These are phyloP conservation scores for Wallacemonas sp. DNA, from an alignment of 208 protist genomes.

Conservation along the genomic window DNA sequence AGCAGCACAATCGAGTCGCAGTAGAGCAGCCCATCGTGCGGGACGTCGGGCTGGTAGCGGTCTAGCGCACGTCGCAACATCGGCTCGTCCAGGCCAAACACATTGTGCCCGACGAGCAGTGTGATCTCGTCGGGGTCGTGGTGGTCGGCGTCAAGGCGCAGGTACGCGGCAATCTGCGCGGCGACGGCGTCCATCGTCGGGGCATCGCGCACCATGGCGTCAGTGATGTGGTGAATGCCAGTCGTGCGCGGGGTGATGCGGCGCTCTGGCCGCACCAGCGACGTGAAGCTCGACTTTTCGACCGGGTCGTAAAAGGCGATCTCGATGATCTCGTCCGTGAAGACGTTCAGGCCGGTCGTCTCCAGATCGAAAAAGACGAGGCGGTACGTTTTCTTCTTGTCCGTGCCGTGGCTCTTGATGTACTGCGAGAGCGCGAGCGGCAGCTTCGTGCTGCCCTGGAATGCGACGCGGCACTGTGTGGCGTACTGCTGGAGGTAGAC, in stretches of 20 bases:
- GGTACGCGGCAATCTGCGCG: slow-evolving; percentile 55
- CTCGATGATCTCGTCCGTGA: slow-evolving; percentile 84
- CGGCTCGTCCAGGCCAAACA: slow-evolving; percentile 84
- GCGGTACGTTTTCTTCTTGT: slow-evolving; percentile 40
- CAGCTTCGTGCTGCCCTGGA: slow-evolving; percentile 26
- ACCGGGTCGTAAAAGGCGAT: slow-evolving; percentile 85
- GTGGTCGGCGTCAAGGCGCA: slow-evolving; percentile 53
- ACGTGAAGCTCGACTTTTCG: slow-evolving; percentile 71
- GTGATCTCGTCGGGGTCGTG: slow-evolving; percentile 57
- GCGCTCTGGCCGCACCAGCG: slow-evolving; percentile 73
- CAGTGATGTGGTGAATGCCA: slow-evolving; percentile 85
- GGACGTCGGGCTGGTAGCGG: slow-evolving; percentile 27
- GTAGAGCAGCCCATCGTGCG: slow-evolving; percentile 72
- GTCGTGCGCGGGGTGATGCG: slow-evolving; percentile 64
- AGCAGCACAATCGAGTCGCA: slow-evolving; percentile 82
- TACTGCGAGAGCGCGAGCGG: slow-evolving; percentile 37
- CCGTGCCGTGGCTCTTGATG: slow-evolving; percentile 36
- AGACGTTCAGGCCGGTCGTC: slow-evolving; percentile 82
- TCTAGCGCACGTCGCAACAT: slow-evolving; percentile 75
- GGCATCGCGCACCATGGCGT: slow-evolving; percentile 63
- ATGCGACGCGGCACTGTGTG: slow-evolving; percentile 37
- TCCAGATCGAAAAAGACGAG: slow-evolving; percentile 87
- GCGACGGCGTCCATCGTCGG: slow-evolving; percentile 61
- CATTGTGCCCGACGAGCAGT: slow-evolving; percentile 85
- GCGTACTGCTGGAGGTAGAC: slow-evolving; percentile 83